phyloP scores from a whole-genome alignment of 2,329 filamentous ascomycete genomes.

The Hymenoscyphus repandus region DNA sequence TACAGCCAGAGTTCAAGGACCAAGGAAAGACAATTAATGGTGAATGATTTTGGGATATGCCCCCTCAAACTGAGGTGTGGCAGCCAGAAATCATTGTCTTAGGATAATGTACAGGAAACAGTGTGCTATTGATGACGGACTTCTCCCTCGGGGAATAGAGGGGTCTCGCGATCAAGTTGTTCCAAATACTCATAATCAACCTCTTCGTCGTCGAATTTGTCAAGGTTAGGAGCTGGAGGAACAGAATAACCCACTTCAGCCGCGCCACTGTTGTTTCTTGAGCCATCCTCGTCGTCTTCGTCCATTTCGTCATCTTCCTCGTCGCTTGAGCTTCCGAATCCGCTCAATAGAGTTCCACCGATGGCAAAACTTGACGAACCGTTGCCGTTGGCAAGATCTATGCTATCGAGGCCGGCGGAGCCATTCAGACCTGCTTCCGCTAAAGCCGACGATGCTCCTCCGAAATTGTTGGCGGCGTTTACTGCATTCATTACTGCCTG shows the following conservation, averaged over 20 bases:
- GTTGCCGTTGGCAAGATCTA: conserved; percentile 62
- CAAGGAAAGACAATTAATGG: conserved; percentile 15
- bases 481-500: conserved; percentile 55
- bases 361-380: conserved; percentile 67
- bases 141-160: conserved; percentile 41
- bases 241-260: conserved; percentile 51
- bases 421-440: conserved; percentile 78
- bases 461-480: conserved; percentile 51
- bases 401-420: conserved; percentile 38
- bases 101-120: conserved; percentile 28
- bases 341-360: conserved; percentile 72
- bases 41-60: conserved; percentile 21
- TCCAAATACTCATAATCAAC: conserved; percentile 34
- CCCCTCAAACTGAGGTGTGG: conserved; percentile 19
- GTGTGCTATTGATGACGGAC: conserved; percentile 49
- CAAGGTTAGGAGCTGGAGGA: conserved; percentile 33
- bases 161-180: conserved; percentile 32
- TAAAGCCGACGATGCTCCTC: conserved; percentile 57
- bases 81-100: conserved; percentile 15
- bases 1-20: conserved; percentile 8
- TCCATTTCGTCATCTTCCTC: conserved; percentile 96
- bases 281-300: conserved; percentile 62
- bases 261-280: conserved; percentile 38
- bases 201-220: conserved; percentile 33
- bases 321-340: conserved; percentile 91